phyloP scores from a whole-genome alignment of 805 yeast species.

The Tanozyma kutaoensis region DNA sequence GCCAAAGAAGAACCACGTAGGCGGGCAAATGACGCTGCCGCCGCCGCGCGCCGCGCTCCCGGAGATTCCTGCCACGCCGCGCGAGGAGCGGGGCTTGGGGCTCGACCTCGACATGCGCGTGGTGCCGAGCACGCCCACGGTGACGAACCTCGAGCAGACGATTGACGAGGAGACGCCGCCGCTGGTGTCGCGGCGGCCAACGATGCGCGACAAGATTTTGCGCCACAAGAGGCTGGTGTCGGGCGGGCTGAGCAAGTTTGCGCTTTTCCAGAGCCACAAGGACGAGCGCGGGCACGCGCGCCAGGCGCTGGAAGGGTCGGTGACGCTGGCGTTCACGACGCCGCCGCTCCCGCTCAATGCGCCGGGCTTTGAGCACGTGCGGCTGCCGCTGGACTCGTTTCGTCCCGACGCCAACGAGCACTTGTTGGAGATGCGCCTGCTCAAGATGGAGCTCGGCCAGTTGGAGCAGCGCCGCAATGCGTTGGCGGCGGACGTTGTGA shows the following conservation, averaged over 20 bases:
- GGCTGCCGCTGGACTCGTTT: conserved; percentile 32
- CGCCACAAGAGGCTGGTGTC: conserved; percentile 27
- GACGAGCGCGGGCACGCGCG: conserved; percentile 21
- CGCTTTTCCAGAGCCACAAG: conserved; percentile 17
- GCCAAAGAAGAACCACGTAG: conserved; percentile 4
- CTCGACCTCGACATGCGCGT: conserved; percentile 1
- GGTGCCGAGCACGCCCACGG: conserved; percentile 14
- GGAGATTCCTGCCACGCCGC: conserved; percentile 12
- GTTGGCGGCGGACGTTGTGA: conserved; percentile 12
- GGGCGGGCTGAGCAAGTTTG: conserved; percentile 22
- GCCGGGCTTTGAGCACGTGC: conserved; percentile 19
- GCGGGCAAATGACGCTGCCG: conserved; percentile 14
- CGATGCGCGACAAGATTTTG: conserved; percentile 16
- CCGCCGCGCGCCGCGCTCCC: conserved; percentile 23
- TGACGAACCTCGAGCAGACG: conserved; percentile 20
- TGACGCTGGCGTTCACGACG: conserved; percentile 23
- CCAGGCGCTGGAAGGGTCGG: conserved; percentile 25
- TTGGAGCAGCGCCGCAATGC: conserved; percentile 13
- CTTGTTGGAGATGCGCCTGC: conserved; percentile 24
- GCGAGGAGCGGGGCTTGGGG: conserved; percentile 3
- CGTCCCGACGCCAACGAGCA: conserved; percentile 5
- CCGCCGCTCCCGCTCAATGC: conserved; percentile 28
- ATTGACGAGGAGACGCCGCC: conserved; percentile 1
- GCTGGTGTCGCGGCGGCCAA: conserved; percentile 10
- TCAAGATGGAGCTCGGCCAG: conserved; percentile 27